Percentiles rank a stretch among this genome's conserved stretches.
Conservation (phyloP, 179 eudicot genomes). For the Nepenthes alata region DNA sequence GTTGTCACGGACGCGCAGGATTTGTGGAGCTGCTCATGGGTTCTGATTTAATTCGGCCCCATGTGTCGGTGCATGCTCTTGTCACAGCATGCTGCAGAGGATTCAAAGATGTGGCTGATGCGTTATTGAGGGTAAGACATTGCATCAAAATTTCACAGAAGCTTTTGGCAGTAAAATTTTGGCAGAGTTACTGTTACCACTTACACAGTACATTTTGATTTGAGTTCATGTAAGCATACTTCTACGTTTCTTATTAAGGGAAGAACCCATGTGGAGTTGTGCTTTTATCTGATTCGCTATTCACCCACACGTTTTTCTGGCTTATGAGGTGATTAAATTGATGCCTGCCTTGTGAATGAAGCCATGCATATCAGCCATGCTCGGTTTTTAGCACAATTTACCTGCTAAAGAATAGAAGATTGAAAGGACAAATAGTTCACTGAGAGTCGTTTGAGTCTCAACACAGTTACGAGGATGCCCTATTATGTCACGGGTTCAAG, state of each 20-base stretch:
- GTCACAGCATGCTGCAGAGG: conserved; percentile 88
- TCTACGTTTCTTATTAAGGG: neutral
- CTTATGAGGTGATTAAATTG: neutral
- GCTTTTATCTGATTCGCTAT: neutral
- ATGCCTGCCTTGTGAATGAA: neutral
- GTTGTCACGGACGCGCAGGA: conserved; percentile 59
- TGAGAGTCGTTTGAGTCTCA: too few relatives aligned
- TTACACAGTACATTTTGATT: too few relatives aligned
- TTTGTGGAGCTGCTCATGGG: conserved; percentile 54
- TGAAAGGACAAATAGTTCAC: too few relatives aligned
- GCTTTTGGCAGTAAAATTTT: neutral
- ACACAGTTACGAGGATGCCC: too few relatives aligned
- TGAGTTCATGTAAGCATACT: neutral
- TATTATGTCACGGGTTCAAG: too few relatives aligned
- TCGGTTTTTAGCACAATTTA: too few relatives aligned
- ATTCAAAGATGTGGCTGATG: conserved; percentile 48
- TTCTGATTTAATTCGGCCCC: conserved; percentile 79
- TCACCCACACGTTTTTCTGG: conserved; percentile 1
- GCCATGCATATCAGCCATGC: too few relatives aligned
- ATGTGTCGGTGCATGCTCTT: conserved; percentile 65
- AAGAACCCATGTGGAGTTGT: neutral
- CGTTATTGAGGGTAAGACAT: conserved; percentile 61
- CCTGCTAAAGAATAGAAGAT: too few relatives aligned
- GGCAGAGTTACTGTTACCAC: neutral
- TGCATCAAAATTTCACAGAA: neutral